Evolutionary conservation across 2,329 filamentous ascomycete species (phyloP), one percentile per base, ranked within the genome.

Genomic region (Lanzia echinophila): DNA sequence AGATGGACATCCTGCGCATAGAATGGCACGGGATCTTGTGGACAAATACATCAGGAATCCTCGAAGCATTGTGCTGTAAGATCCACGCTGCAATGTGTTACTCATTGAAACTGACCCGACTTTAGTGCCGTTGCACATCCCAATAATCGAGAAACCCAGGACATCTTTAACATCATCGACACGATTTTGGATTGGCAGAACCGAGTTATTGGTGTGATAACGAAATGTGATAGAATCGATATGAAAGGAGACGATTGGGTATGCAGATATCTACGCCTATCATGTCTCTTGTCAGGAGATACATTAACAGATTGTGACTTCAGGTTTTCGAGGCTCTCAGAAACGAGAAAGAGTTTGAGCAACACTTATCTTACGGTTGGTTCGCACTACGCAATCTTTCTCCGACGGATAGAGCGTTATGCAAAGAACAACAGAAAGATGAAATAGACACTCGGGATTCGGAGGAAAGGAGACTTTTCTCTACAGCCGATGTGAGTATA

Each of bases 121-220:
- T n/a, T 41, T 28, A 72, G 72, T 1, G 70, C 75, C 2, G 61
- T 75, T 4, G 69, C 69, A 2, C 72, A 72, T 2, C 66, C 69
- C 38, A 70, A 69, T 41, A 69, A 73, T 50, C 64, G 66, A 50
- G 65, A 67, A 0, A 69, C 70, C 46, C 71, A 76, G 44, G 65
- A 63, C 1, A 28, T 50, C 15, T 50, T 50, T 7, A 12, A 44
- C 12, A 43, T 50, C 7, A 68, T 74, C 8, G 53, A 71, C 1
- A 11, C 6, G 2, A 44, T 50, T 28, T 1, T 2, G 0, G 7
- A 36, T 12, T 50, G 48, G 48, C 42, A 50, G n/a, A 22, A 50
- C 2, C 19, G 39, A 13, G 48, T 50, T 3, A 50, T 50, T 34
- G 48, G 48, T 10, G 48, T 50, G 3, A 44, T 44, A 3, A 50